Evolutionary conservation across 1,139 yeast genomes (phyloP).

Genomic region (Geotrichum klebahnii): DNA sequence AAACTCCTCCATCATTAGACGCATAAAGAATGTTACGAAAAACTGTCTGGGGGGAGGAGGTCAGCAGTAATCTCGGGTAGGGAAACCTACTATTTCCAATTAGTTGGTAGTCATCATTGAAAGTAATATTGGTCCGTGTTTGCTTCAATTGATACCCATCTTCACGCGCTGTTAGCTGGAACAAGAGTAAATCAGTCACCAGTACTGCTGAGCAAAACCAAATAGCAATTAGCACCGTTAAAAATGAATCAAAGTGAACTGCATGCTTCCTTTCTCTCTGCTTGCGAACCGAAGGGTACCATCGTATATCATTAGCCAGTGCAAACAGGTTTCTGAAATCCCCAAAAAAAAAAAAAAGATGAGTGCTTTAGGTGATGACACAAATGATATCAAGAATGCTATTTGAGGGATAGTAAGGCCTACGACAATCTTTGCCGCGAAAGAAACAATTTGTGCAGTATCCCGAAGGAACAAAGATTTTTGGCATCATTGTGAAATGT

Average conservation of each 20-base stretch:
- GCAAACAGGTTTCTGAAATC: slow-evolving; percentile 1
- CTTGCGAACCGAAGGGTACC: slow-evolving; percentile 10
- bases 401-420: slow-evolving; percentile 1
- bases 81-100: background rate
- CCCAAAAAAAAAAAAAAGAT: slow-evolving; percentile 7
- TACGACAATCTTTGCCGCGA: slow-evolving; percentile 6
- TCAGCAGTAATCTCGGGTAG: background rate
- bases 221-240: background rate
- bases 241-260: background rate
- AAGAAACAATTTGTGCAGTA: slow-evolving; percentile 2
- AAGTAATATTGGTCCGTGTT: background rate
- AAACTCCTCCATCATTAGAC: background rate
- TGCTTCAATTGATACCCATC: background rate
- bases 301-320: slow-evolving; percentile 2
- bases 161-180: background rate
- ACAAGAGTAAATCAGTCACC: slow-evolving; percentile 9
- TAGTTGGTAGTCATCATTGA: background rate
- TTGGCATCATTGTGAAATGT: background rate
- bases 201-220: background rate
- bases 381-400: background rate
- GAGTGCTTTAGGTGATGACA: slow-evolving; percentile 6
- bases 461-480: background rate
- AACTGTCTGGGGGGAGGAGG: background rate
- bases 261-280: background rate
- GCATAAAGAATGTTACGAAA: slow-evolving; percentile 5